Percentiles rank a stretch among this genome's conserved stretches.
Evolutionary conservation across 176 grass and related monocot genomes (phyloP).

Genomic region (Aegilops sharonensis): DNA sequence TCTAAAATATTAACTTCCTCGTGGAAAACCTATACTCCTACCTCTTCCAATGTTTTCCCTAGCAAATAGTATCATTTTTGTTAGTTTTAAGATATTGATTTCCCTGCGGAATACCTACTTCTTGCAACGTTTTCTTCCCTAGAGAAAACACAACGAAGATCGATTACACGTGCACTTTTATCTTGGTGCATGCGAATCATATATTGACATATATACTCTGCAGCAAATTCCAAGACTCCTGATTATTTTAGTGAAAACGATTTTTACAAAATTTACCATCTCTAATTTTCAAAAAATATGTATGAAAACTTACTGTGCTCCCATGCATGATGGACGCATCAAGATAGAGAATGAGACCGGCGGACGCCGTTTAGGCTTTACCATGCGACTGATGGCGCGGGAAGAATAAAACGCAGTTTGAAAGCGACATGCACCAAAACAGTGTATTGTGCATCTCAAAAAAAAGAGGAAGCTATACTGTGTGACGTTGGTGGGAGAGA

Average conservation of each 20-base stretch:
- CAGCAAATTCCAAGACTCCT: background rate
- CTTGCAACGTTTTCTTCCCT: no score
- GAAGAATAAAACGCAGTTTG: background rate
- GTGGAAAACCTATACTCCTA: background rate
- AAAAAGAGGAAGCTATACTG: background rate
- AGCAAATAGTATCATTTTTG: no score
- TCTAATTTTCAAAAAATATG: background rate
- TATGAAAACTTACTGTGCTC: background rate
- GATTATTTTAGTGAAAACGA: background rate
- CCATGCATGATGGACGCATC: conserved; percentile 10
- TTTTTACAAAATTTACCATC: background rate
- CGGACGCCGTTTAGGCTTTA: background rate
- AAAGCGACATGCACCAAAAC: conserved; percentile 37
- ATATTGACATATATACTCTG: background rate
- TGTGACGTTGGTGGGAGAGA: conserved; percentile 35
- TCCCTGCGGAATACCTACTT: no score
- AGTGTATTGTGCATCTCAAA: background rate
- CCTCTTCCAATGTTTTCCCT: background rate
- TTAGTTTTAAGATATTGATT: no score
- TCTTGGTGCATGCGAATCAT: background rate
- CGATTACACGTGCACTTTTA: background rate
- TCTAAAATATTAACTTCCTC: conserved; percentile 13
- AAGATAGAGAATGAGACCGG: background rate
- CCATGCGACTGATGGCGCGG: conserved; percentile 3
- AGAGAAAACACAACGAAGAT: background rate